phyloP scores from a whole-genome alignment of 2,329 filamentous ascomycete species.

The Trichoderma aggressivum region DNA sequence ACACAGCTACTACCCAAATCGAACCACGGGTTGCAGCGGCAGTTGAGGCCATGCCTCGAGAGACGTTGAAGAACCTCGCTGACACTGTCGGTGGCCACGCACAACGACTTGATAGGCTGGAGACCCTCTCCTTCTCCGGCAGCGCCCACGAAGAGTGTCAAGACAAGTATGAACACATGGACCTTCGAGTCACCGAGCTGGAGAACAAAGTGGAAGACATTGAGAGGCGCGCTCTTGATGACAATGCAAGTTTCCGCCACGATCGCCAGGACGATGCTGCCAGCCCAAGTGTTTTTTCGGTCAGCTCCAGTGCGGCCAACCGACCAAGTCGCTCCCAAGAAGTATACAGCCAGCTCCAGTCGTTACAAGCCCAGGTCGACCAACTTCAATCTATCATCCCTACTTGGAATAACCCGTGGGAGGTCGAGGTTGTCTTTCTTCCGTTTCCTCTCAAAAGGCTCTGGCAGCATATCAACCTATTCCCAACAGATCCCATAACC shows the following conservation, averaged over 20 bases:
- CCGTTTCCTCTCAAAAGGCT: slow-evolving; percentile 62
- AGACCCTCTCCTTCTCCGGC: slow-evolving; percentile 66
- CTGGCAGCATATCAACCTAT: slow-evolving; percentile 51
- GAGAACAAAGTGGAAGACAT: slow-evolving; percentile 61
- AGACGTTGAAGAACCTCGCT: slow-evolving; percentile 44
- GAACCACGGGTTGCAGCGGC: slow-evolving; percentile 25
- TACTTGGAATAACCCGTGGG: slow-evolving; percentile 63
- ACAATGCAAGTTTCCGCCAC: slow-evolving; percentile 39
- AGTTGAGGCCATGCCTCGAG: slow-evolving; percentile 29
- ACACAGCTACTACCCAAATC: slow-evolving; percentile 28
- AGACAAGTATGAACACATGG: slow-evolving; percentile 63
- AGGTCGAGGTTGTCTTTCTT: slow-evolving; percentile 71
- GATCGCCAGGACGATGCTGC: slow-evolving; percentile 42
- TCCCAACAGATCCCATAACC: slow-evolving; percentile 38
- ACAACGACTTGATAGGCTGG: slow-evolving; percentile 63
- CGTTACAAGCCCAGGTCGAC: slow-evolving; percentile 48
- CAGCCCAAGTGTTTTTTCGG: slow-evolving; percentile 45
- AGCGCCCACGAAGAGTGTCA: slow-evolving; percentile 65
- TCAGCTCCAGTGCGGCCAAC: slow-evolving; percentile 42
- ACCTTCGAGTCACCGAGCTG: slow-evolving; percentile 65
- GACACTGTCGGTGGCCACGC: slow-evolving; percentile 59
- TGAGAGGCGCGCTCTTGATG: slow-evolving; percentile 51
- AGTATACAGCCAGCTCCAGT: slow-evolving; percentile 49
- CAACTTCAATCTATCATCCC: slow-evolving; percentile 60
- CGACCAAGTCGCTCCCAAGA: slow-evolving; percentile 43